phyloP scores from a whole-genome alignment of 352 stramenopile genomes.

The Phytophthora sp. region DNA sequence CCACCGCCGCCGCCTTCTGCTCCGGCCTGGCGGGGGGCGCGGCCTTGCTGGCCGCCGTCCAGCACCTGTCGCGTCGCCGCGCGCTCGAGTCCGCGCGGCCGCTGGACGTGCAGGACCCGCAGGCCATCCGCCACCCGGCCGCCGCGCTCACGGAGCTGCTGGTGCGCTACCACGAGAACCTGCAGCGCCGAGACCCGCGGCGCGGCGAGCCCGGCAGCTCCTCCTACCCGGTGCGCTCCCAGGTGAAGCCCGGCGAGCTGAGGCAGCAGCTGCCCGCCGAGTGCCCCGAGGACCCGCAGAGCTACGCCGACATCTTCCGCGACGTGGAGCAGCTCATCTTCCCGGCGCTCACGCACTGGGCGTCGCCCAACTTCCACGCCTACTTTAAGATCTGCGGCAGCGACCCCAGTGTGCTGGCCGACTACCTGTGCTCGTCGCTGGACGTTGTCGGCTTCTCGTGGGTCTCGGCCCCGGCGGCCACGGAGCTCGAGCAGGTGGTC shows the following conservation, averaged over 20 bases:
- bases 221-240: constrained; percentile 46
- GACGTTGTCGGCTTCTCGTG: constrained; percentile 74
- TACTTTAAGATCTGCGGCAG: constrained; percentile 66
- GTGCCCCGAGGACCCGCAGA: constrained; percentile 59
- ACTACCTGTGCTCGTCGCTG: constrained; percentile 58
- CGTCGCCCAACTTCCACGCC: constrained; percentile 67
- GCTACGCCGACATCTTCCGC: constrained; percentile 66
- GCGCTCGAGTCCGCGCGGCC: constrained; percentile 45
- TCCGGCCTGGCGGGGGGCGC: constrained; percentile 46
- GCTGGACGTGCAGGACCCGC: constrained; percentile 45
- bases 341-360: constrained; percentile 73
- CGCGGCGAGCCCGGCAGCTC: constrained; percentile 36
- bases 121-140: constrained; percentile 47
- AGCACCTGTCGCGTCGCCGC: constrained; percentile 34
- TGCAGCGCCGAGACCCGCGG: constrained; percentile 41
- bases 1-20: constrained; percentile 44
- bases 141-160: constrained; percentile 62
- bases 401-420: constrained; percentile 60
- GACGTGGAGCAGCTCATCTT: constrained; percentile 67
- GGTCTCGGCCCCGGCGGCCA: constrained; percentile 60
- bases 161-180: constrained; percentile 62
- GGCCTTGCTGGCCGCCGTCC: constrained; percentile 43
- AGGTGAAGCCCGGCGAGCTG: constrained; percentile 56
- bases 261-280: constrained; percentile 37
- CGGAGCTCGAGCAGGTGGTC: constrained; percentile 72